A percentile compares a stretch with the other conserved stretches of the same genome.
phyloP scores from a whole-genome alignment of 495 filamentous ascomycete species.

The Chaetomidium leptoderma region DNA sequence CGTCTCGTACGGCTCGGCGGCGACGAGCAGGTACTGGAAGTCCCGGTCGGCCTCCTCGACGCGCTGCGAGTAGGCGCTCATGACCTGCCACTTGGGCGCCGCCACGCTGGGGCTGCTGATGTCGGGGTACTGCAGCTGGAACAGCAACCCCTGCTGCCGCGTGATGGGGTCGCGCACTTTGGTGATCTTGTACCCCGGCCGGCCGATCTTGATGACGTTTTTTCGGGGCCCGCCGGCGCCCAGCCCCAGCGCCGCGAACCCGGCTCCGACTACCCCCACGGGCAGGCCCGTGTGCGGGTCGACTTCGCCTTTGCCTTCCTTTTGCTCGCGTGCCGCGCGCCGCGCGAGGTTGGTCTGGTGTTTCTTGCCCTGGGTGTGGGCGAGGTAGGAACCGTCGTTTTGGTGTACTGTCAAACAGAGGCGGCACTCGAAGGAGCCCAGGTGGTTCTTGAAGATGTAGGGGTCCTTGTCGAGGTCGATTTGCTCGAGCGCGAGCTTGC shows the following conservation, averaged over 20 bases:
- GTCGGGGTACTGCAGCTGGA: constrained; percentile 94
- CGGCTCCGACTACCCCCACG: constrained; percentile 69
- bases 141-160: constrained; percentile 81
- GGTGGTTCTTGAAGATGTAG: constrained; percentile 99
- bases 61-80: constrained; percentile 96
- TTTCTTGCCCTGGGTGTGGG: constrained; percentile 97
- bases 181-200: constrained; percentile 97
- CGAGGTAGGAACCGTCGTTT: constrained; percentile 98
- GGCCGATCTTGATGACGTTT: constrained; percentile 94
- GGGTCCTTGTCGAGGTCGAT: constrained; percentile 99
- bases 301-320: constrained; percentile 67
- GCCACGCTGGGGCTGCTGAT: constrained; percentile 68
- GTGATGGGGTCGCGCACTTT: constrained; percentile 90
- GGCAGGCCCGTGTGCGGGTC: constrained; percentile 72
- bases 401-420: constrained; percentile 99
- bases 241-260: constrained; percentile 45
- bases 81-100: constrained; percentile 87
- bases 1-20: constrained; percentile 97
- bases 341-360: constrained; percentile 99
- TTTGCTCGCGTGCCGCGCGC: constrained; percentile 87
- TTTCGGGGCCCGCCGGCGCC: constrained; percentile 57
- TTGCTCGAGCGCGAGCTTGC: constrained; percentile 94
- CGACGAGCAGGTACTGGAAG: constrained; percentile 92
- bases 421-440: constrained; percentile 96
- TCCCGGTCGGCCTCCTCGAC: constrained; percentile 90